Percentiles rank a stretch among this genome's conserved stretches.
These are phyloP conservation scores for Artomyces pyxidatus DNA, from an alignment of 768 basidiomycete species.

Conservation along the genomic window DNA sequence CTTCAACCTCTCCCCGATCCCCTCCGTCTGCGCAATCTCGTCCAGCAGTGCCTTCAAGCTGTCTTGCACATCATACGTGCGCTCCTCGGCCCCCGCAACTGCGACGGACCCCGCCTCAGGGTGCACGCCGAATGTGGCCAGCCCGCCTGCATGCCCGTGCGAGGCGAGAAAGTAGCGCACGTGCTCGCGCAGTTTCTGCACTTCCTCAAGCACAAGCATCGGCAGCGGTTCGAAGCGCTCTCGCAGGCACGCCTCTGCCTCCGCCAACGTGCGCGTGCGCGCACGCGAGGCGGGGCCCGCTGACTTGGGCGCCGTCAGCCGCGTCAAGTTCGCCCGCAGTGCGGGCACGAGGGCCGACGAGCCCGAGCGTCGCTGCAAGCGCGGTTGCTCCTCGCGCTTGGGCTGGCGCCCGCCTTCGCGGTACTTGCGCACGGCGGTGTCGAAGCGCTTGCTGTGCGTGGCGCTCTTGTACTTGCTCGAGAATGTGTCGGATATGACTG, in stretches of 20 bases:
- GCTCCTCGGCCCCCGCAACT: conserved; percentile 2
- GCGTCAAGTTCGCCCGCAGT: conserved; percentile 2
- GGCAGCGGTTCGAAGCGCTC: conserved; percentile 32
- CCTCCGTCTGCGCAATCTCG: conserved; percentile 30
- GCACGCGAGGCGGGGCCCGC: not conserved
- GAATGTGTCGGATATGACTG: conserved; percentile 62
- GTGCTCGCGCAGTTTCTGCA: conserved; percentile 32
- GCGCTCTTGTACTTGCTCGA: conserved; percentile 41
- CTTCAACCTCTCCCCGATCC: conserved; percentile 27
- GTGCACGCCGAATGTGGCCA: not conserved
- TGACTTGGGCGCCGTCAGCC: not conserved
- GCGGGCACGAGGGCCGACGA: not conserved
- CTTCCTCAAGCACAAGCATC: conserved; percentile 27
- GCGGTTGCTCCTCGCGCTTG: not conserved
- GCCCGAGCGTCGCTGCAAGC: too few species aligned
- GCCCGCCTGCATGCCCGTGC: conserved; percentile 11
- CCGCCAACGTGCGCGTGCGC: not conserved
- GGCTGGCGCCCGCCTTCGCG: conserved; percentile 3
- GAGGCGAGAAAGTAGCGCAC: conserved; percentile 27
- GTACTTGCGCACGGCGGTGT: conserved; percentile 13
- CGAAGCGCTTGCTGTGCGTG: conserved; percentile 9
- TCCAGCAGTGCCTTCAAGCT: conserved; percentile 31
- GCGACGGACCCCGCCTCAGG: not conserved
- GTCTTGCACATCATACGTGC: conserved; percentile 19
- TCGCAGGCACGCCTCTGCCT: conserved; percentile 18